Conservation (phyloP, 75 land plant genomes). For the Sequoia sempervirens region DNA sequence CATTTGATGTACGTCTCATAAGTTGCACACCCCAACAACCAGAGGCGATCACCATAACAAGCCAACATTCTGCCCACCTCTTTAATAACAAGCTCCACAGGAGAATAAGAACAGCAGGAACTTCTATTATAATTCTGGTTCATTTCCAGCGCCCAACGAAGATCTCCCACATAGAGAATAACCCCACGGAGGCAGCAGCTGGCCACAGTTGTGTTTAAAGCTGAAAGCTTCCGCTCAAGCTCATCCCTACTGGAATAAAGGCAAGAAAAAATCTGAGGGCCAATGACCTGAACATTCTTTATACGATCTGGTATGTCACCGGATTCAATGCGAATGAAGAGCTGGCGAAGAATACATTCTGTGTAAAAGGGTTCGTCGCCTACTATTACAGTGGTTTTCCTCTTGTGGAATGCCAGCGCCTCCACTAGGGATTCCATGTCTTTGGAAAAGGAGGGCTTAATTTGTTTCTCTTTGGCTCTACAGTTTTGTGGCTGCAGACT, state of each 20-base stretch:
- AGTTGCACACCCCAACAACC: constrained; percentile 65
- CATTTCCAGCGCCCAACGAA: constrained; percentile 62
- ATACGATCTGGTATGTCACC: constrained; percentile 41
- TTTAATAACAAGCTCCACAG: constrained; percentile 35
- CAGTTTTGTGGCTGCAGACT: neutral
- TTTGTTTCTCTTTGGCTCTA: constrained; percentile 1
- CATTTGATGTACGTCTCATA: constrained; percentile 53
- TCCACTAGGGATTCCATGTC: constrained; percentile 41
- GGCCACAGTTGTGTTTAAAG: constrained; percentile 49
- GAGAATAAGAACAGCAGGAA: constrained; percentile 29
- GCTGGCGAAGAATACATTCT: constrained; percentile 42
- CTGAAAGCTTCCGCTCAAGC: constrained; percentile 62
- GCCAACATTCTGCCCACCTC: constrained; percentile 29
- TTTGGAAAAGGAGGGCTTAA: constrained; percentile 7
- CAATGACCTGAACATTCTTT: constrained; percentile 41
- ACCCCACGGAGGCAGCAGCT: constrained; percentile 45
- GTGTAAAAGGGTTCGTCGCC: constrained; percentile 47
- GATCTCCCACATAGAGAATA: constrained; percentile 69
- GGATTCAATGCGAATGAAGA: constrained; percentile 42
- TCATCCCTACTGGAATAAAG: constrained; percentile 34
- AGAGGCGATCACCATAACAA: constrained; percentile 21
- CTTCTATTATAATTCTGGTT: constrained; percentile 21
- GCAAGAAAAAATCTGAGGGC: constrained; percentile 44
- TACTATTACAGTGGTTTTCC: constrained; percentile 46
- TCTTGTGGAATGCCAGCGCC: constrained; percentile 28